Conservation (phyloP, 805 yeast genomes). For the Starmerella etchellsii region DNA sequence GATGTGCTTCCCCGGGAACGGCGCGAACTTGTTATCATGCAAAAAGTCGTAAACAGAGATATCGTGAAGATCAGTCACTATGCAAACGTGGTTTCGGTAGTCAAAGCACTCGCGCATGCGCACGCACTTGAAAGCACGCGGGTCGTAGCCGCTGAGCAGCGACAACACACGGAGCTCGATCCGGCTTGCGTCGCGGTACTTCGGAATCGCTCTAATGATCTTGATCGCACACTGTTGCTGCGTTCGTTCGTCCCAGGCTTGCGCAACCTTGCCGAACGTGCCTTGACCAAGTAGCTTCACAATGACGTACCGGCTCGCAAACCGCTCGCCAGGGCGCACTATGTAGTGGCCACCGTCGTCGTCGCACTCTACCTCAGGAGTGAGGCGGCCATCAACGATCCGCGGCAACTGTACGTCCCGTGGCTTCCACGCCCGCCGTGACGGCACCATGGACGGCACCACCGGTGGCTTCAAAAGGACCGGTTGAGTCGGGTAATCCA, state of each 20-base stretch:
- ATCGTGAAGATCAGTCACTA: conserved; percentile 78
- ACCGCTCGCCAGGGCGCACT: conserved; percentile 26
- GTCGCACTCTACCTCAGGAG: conserved; percentile 17
- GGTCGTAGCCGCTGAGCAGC: conserved; percentile 60
- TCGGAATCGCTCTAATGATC: conserved; percentile 80
- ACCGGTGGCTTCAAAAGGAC: conserved; percentile 1
- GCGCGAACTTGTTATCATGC: conserved; percentile 66
- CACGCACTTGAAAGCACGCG: conserved; percentile 63
- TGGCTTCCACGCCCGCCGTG: conserved; percentile 14
- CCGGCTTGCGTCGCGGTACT: conserved; percentile 90
- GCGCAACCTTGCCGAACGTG: conserved; percentile 80
- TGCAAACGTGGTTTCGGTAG: conserved; percentile 83
- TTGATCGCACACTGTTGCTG: conserved; percentile 71
- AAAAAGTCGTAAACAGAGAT: conserved; percentile 81
- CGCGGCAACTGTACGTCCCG: conserved; percentile 18
- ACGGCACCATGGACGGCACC: conserved; percentile 1
- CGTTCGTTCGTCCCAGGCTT: conserved; percentile 57
- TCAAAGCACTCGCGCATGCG: conserved; percentile 84
- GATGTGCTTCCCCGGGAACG: conserved; percentile 91
- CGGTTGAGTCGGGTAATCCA: not conserved
- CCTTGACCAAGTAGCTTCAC: conserved; percentile 73
- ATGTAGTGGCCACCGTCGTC: conserved; percentile 27
- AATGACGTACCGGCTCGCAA: conserved; percentile 59
- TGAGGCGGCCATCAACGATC: conserved; percentile 14
- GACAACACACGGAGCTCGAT: conserved; percentile 77